Conservation (phyloP, 106 monocot species). For the Platanthera guangdongensis region DNA sequence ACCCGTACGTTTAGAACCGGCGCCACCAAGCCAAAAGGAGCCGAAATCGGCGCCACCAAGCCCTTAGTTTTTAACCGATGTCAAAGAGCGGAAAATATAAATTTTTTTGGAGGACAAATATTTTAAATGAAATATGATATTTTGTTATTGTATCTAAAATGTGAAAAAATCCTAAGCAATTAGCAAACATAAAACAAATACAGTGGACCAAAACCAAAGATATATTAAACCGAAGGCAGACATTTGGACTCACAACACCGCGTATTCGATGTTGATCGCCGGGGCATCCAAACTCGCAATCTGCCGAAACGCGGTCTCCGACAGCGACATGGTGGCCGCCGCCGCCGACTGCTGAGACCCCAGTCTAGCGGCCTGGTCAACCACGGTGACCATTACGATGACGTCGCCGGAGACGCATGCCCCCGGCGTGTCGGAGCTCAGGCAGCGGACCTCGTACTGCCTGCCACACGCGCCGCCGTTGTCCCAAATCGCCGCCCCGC, state of each 20-base stretch:
- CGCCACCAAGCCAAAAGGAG: no score
- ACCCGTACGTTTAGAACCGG: no score
- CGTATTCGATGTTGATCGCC: slow-evolving; percentile 38
- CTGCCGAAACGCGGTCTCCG: slow-evolving; percentile 22
- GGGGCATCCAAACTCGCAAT: slow-evolving; percentile 14
- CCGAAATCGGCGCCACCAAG: no score
- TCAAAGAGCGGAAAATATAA: no score
- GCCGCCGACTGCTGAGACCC: slow-evolving; percentile 15
- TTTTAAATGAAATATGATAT: no score
- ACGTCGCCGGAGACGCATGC: slow-evolving; percentile 11
- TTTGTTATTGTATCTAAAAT: no score
- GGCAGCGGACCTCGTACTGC: slow-evolving; percentile 34
- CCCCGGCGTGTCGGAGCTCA: slow-evolving; percentile 28
- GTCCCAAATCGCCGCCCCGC: slow-evolving; percentile 47
- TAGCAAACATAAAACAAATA: no score
- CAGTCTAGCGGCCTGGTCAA: slow-evolving; percentile 20
- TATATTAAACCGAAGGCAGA: no score
- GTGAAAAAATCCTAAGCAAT: no score
- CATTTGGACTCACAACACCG: slow-evolving; percentile 3
- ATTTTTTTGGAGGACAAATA: no score
- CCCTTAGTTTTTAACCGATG: no score
- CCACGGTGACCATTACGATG: slow-evolving; percentile 21
- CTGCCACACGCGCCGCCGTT: slow-evolving; percentile 48
- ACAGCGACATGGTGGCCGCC: slow-evolving; percentile 35
- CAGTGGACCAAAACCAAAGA: no score